Base-by-base conservation (phyloP, 257 asterid species). In the Leptodermis oblonga region DNA sequence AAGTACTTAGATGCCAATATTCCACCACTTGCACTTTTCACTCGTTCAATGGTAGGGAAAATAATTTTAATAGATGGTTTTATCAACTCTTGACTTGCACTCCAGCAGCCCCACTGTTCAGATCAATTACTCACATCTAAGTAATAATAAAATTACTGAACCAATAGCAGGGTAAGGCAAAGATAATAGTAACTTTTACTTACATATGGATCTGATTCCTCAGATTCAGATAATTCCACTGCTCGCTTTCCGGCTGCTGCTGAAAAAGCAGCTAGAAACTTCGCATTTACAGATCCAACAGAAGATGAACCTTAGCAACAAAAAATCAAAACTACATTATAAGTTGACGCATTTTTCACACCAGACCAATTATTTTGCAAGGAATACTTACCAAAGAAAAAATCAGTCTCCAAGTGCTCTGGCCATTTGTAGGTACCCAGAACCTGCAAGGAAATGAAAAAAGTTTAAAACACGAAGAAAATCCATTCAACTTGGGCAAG, bases 51-150 rank as follows among this genome's bases (percentile, higher is more conserved):
- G 72, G 89, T 86, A 42, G 97, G 97, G 72, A 86, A 92, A 65
- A 92, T 63, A 62, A 92, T 79, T 65, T 78, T 79, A 56, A 92
- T 80, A 3, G 97, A 86, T 75, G 97, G 97, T 69, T 83, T 89
- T 69, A 76, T 84, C 71, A 87, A 73, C 80, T 92, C 97, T 76
- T 87, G 92, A 74, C 95, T 86, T 51, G 91, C 88, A 82, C 84
- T 92, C 97, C 97, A 92, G 81, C 95, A 83, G 62, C 97, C 96
- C 97, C 97, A 92, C 97, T 92, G 83, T n/a, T n/a, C n/a, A 84
- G 70, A 82, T 70, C 66, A 71, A 71, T 73, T 30, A 12, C 69
- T 43, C 54, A 73, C 73, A 36, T 67, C 65, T 69, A 37, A 34
- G 48, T 54, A 9, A 25, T 68, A 53, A 68, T 76, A 63, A 62